phyloP scores from a whole-genome alignment of 345 rosid species.

The Lagerstroemia speciosa region DNA sequence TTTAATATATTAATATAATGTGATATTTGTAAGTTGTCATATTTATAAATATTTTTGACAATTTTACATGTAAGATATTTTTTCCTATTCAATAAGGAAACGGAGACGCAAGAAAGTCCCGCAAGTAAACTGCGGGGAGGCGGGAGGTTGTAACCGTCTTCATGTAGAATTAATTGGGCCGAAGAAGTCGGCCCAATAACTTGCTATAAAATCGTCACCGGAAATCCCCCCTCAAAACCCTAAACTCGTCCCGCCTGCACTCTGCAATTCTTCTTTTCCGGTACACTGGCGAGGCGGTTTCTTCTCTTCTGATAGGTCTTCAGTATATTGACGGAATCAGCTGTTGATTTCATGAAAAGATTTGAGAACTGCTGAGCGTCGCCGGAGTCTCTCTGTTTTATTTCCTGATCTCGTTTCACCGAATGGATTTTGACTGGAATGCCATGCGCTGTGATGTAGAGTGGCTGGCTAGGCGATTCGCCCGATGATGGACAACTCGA shows the following conservation, averaged over 20 bases:
- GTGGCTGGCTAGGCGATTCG: background rate
- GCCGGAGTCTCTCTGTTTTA: background rate
- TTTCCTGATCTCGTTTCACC: background rate
- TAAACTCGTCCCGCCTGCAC: background rate
- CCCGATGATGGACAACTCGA: conserved; percentile 13
- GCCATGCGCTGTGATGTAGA: background rate
- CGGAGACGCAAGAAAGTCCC: no score
- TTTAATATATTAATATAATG: no score
- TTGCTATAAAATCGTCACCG: background rate
- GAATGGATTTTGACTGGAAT: background rate
- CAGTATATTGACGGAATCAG: background rate
- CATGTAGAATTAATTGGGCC: background rate
- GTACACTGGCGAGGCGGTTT: background rate
- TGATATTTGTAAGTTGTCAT: no score
- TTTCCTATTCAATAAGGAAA: no score
- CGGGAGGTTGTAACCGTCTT: no score
- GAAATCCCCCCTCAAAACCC: background rate
- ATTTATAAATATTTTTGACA: no score
- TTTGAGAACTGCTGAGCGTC: no score
- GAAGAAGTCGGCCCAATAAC: background rate
- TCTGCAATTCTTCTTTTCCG: no score
- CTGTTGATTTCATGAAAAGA: background rate
- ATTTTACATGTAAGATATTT: no score
- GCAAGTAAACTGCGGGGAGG: no score
- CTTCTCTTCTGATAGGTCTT: background rate